phyloP scores from a whole-genome alignment of 345 rosid species.

The Gossypium mustelinum region DNA sequence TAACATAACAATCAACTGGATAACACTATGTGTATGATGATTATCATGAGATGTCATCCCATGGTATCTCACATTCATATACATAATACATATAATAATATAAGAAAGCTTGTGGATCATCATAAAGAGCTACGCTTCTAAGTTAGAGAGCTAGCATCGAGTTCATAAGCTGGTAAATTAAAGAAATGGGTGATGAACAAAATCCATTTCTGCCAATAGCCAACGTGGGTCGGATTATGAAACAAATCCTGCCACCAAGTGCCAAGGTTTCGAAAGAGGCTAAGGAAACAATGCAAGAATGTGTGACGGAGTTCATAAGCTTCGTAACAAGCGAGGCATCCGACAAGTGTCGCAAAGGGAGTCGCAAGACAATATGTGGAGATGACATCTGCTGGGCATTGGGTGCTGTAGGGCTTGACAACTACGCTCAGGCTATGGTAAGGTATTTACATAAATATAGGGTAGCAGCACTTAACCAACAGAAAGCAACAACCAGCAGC shows the following conservation, averaged over 20 bases:
- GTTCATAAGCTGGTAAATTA: neutral
- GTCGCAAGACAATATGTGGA: constrained; percentile 82
- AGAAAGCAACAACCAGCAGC: constrained; percentile 17
- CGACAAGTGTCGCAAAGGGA: constrained; percentile 77
- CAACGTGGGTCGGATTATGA: constrained; percentile 75
- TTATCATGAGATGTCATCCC: neutral
- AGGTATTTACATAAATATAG: constrained; percentile 60
- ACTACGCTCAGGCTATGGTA: constrained; percentile 59
- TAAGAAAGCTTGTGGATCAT: constrained; percentile 14
- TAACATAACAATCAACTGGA: neutral
- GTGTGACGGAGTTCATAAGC: constrained; percentile 81
- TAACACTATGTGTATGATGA: neutral
- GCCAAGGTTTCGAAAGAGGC: constrained; percentile 87
- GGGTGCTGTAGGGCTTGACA: constrained; percentile 67
- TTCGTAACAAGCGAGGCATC: constrained; percentile 85
- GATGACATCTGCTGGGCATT: constrained; percentile 86
- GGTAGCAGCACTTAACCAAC: constrained; percentile 39
- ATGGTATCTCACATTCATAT: neutral
- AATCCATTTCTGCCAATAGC: constrained; percentile 72
- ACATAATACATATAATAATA: constrained; percentile 4
- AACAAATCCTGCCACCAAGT: constrained; percentile 60
- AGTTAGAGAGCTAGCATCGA: constrained; percentile 8
- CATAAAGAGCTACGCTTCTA: constrained; percentile 26
- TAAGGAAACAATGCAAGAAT: constrained; percentile 75
- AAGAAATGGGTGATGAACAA: constrained; percentile 49